These are phyloP conservation scores for Podila clonocystis DNA, from an alignment of 192 early-diverging fungal species.

Conservation along the genomic window DNA sequence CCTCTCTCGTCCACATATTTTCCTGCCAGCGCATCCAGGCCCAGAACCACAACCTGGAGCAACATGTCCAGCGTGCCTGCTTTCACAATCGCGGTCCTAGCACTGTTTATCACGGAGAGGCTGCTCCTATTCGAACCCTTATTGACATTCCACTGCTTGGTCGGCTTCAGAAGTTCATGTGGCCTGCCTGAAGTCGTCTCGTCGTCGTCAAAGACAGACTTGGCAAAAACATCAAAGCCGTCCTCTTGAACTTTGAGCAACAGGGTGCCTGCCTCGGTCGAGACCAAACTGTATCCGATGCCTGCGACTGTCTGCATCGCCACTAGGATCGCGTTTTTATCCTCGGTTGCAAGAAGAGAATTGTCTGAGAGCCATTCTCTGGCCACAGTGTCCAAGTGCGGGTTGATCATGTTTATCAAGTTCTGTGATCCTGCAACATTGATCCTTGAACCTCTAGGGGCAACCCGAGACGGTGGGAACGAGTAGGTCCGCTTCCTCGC, in stretches of 20 bases:
- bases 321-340: constrained; percentile 10
- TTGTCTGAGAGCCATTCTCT: constrained; percentile 24
- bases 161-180: background rate
- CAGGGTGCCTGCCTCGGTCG: constrained; percentile 41
- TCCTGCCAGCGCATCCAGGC: constrained; percentile 54
- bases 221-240: constrained; percentile 39
- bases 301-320: constrained; percentile 49
- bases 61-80: constrained; percentile 67
- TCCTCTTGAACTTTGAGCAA: constrained; percentile 61
- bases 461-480: constrained; percentile 39
- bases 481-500: constrained; percentile 41
- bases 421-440: constrained; percentile 13
- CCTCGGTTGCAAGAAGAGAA: constrained; percentile 11
- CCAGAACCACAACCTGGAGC: constrained; percentile 68
- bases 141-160: background rate
- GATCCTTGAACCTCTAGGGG: constrained; percentile 6
- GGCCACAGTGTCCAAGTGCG: constrained; percentile 42
- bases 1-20: constrained; percentile 60
- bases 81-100: constrained; percentile 67
- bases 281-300: constrained; percentile 38
- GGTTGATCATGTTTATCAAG: constrained; percentile 45
- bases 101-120: constrained; percentile 12
- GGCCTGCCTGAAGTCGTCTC: background rate
- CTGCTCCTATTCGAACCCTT: constrained; percentile 19
- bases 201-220: constrained; percentile 13